These are phyloP conservation scores for Tolypocladium ovalisporum DNA, from an alignment of 2,329 filamentous ascomycete genomes.

Conservation along the genomic window DNA sequence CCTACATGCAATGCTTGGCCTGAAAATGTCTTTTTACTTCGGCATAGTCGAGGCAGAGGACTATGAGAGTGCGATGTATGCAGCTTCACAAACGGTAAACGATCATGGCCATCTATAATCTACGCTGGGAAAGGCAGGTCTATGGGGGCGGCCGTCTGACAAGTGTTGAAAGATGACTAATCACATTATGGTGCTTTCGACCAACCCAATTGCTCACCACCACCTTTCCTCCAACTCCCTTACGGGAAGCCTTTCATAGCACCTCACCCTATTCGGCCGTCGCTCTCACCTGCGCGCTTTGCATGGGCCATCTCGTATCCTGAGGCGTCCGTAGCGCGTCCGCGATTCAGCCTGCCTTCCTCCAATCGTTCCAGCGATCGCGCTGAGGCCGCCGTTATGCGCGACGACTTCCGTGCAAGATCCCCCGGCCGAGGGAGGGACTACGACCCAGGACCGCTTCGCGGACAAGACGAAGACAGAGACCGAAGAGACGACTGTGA, in stretches of 20 bases:
- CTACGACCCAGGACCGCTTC: conserved; percentile 4
- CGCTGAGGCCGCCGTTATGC: conserved; percentile 25
- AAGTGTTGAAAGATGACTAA: background rate
- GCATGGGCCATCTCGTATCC: background rate
- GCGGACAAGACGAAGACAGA: conserved; percentile 13
- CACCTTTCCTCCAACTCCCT: background rate
- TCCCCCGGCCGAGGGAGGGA: conserved; percentile 17
- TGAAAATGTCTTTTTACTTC: background rate
- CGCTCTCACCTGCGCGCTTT: background rate
- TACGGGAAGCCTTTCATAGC: background rate
- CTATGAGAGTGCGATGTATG: background rate
- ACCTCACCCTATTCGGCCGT: background rate
- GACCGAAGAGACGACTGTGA: conserved; percentile 27
- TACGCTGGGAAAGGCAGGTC: background rate
- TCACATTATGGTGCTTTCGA: background rate
- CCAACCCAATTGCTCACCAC: background rate
- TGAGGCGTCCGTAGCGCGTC: background rate
- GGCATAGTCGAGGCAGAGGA: background rate
- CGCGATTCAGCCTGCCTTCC: background rate
- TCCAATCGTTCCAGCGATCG: background rate
- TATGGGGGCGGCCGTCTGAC: background rate
- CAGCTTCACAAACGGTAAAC: background rate
- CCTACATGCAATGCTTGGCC: background rate
- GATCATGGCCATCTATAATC: background rate
- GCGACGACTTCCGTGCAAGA: conserved; percentile 27